Percentiles rank a stretch among this genome's conserved stretches.
Evolutionary conservation across 345 rosid species (phyloP).

Genomic region (Durio zibethinus): DNA sequence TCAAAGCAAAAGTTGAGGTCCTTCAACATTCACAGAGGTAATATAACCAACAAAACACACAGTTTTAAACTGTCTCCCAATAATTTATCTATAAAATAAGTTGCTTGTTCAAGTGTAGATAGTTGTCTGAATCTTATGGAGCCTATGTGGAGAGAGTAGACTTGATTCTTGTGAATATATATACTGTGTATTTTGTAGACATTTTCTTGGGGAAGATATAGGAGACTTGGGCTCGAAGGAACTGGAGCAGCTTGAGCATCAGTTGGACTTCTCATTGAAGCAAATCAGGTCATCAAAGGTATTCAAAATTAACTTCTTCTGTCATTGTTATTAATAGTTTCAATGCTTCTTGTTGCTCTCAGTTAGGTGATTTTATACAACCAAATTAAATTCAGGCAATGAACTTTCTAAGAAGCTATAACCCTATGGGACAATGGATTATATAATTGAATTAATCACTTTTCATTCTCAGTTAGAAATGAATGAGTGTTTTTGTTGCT

Average conservation of each 20-base stretch:
- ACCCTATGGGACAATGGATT: not conserved
- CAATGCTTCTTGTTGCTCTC: not conserved
- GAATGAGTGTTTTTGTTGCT: no score
- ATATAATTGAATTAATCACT: no score
- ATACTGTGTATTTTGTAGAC: slow-evolving; percentile 24
- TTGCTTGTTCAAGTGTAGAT: not conserved
- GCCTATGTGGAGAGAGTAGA: not conserved
- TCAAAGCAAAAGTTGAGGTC: slow-evolving; percentile 55
- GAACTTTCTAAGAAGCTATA: not conserved
- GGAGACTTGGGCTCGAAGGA: slow-evolving; percentile 36
- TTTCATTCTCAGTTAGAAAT: no score
- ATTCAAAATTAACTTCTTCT: not conserved
- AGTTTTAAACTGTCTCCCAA: not conserved
- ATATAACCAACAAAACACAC: not conserved
- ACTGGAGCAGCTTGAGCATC: slow-evolving; percentile 45
- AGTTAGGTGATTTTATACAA: not conserved
- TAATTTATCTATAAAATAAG: not conserved
- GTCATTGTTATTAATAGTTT: not conserved
- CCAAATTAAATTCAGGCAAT: not conserved
- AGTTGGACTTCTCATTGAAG: slow-evolving; percentile 41
- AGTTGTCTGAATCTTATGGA: no score
- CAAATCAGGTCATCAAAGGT: slow-evolving; percentile 51
- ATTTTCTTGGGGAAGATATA: slow-evolving; percentile 50
- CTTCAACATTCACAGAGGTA: slow-evolving; percentile 76
- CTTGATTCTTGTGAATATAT: not conserved